Percentiles rank a stretch among this genome's conserved stretches.
Conservation (phyloP, 1,284 basidiomycete species). For the Boletus mariae region DNA sequence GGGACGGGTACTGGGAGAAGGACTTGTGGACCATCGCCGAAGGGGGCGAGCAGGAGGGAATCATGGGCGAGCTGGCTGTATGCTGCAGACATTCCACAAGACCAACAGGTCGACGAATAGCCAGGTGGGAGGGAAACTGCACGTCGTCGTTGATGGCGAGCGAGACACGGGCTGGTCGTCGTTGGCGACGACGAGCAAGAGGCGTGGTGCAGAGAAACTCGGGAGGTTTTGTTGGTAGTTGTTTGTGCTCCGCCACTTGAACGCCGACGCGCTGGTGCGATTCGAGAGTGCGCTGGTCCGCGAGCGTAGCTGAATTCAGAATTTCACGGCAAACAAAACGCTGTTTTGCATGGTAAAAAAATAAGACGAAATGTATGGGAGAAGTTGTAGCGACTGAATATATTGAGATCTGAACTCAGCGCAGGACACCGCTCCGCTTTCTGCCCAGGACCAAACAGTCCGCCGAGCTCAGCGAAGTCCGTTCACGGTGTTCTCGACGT, state of each 20-base stretch:
- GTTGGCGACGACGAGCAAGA: conserved; percentile 34
- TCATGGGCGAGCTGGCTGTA: conserved; percentile 22
- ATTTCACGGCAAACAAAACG: neutral
- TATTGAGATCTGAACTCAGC: conserved; percentile 25
- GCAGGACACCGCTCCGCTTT: conserved; percentile 14
- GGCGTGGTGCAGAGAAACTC: conserved; percentile 31
- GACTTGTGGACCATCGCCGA: conserved; percentile 14
- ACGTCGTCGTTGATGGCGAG: neutral
- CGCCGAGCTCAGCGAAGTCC: conserved; percentile 35
- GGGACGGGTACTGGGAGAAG: neutral
- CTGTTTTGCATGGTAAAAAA: too few relatives aligned
- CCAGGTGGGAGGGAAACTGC: neutral
- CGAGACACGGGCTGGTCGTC: conserved; percentile 23
- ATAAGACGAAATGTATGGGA: too few relatives aligned
- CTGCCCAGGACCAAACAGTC: conserved; percentile 27
- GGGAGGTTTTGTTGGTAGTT: conserved; percentile 19
- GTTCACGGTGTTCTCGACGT: conserved; percentile 16
- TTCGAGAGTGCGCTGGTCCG: neutral
- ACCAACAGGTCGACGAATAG: conserved; percentile 8
- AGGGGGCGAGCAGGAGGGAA: conserved; percentile 2
- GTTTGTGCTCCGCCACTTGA: conserved; percentile 24
- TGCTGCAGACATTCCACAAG: conserved; percentile 28
- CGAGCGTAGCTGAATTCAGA: neutral
- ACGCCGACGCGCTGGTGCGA: neutral
- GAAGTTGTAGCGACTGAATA: too few relatives aligned